Evolutionary conservation across 2,329 filamentous ascomycete species (phyloP), one percentile per base, ranked within the genome.

Genomic region (Verruconis gallopava): DNA sequence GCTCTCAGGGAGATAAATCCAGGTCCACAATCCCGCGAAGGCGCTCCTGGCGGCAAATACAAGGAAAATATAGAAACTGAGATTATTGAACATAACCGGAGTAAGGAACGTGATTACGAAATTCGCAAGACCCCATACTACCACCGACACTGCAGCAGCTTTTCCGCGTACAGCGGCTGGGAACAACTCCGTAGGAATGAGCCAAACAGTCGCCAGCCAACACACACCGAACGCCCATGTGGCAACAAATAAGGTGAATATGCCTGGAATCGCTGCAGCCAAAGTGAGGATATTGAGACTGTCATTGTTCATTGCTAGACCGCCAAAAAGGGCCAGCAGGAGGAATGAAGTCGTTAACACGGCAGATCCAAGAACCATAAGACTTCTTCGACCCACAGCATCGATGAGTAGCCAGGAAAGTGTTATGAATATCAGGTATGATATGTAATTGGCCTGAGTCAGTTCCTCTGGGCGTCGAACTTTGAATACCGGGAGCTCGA

Each of bases 391-490:
- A 5, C 73, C 72, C 2, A 73, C 55, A 1, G 66, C 67, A 48
- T 74, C 71, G 46, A 79, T 74, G 6, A 72, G 60, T 14, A 75
- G 54, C 73, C 73, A 78, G 3, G 73, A 72, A 6, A 73, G 54
- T 1, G 72, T 77, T 74, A 77, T 78, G 48, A 75, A 66, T 38
- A 70, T 48, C 51, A 77, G 72, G 55, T 79, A 78, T 14, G 67
- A 73, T 32, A 73, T 56, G 56, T 77, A 78, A 56, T 79, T 79
- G 20, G 64, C 72, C 36, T 75, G 64, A 0, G 73, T 77, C 12
- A 76, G 56, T 46, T 67, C 71, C 53, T 79, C 73, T 1, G 73
- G 67, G 13, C 56, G 58, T 3, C 56, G 57, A 25, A 68, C 65
- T 14, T 56, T 53, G 52, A 77, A 75, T 13, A 73, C 73, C 3